Percentiles rank a stretch among this genome's conserved stretches.
Conservation (phyloP, 1,284 basidiomycete species). For the Paramarasmius palmivorus region DNA sequence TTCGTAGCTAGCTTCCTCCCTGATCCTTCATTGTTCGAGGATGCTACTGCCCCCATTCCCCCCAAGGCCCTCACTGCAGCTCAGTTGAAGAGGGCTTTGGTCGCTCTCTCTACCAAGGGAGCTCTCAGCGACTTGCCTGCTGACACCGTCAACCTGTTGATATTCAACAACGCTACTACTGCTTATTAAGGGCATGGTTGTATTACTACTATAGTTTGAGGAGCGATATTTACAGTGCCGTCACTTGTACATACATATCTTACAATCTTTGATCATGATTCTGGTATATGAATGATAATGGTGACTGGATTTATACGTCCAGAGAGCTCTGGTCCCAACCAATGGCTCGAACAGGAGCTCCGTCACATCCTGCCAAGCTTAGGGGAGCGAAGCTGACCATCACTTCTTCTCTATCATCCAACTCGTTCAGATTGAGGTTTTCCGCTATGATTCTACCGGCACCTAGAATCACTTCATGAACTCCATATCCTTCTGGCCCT, state of each 20-base stretch:
- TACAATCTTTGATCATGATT: too few relatives aligned
- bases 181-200: background rate
- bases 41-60: slow-evolving; percentile 43
- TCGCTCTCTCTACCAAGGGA: slow-evolving; percentile 59
- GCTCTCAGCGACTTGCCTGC: slow-evolving; percentile 51
- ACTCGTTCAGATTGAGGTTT: slow-evolving; percentile 1
- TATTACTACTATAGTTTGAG: background rate
- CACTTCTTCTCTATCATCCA: background rate
- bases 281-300: too few relatives aligned
- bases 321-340: background rate
- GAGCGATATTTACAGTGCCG: background rate
- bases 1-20: slow-evolving; percentile 66
- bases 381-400: background rate
- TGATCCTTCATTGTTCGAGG: slow-evolving; percentile 48
- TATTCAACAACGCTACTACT: slow-evolving; percentile 82
- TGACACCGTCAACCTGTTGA: slow-evolving; percentile 70
- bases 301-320: too few relatives aligned
- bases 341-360: background rate
- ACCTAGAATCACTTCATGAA: slow-evolving; percentile 3
- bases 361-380: background rate
- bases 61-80: slow-evolving; percentile 53
- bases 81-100: slow-evolving; percentile 76
- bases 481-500: slow-evolving; percentile 1
- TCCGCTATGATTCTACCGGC: background rate
- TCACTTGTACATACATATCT: background rate